Percentiles rank a stretch among this genome's conserved stretches.
phyloP scores from a whole-genome alignment of 768 basidiomycete genomes.

The Trametes elegans region DNA sequence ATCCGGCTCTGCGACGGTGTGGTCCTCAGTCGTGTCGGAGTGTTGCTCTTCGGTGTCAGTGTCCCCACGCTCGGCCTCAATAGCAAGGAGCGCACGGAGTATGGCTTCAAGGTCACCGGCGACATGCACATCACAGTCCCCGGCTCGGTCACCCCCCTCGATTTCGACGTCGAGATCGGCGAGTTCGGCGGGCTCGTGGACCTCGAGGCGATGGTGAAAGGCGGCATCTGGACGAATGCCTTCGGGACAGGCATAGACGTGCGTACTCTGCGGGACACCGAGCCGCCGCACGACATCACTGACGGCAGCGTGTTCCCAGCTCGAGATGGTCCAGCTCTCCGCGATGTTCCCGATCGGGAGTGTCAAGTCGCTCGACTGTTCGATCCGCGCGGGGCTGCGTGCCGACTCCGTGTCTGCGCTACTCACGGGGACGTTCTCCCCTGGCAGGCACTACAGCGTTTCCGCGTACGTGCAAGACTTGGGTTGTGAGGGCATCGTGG shows the following conservation, averaged over 20 bases:
- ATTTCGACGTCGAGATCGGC: not conserved
- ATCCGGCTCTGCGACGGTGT: not conserved
- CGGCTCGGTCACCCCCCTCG: not conserved
- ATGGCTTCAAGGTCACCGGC: not conserved
- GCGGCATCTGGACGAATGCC: not conserved
- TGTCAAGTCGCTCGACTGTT: not conserved
- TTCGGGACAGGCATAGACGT: not conserved
- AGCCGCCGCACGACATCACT: too few relatives aligned
- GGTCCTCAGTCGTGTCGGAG: not conserved
- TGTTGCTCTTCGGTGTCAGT: not conserved
- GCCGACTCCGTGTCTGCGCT: not conserved
- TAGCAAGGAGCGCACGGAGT: not conserved
- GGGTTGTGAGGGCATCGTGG: not conserved
- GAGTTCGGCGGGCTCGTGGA: not conserved
- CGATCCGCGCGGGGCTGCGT: not conserved
- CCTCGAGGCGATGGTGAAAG: not conserved
- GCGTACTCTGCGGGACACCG: not conserved
- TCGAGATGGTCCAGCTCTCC: not conserved
- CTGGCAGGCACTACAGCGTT: not conserved
- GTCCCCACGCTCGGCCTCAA: not conserved
- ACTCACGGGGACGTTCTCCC: not conserved
- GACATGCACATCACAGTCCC: not conserved
- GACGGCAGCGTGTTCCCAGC: not conserved
- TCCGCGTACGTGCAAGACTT: not conserved
- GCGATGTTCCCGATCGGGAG: not conserved